A percentile compares a stretch with the other conserved stretches of the same genome.
These are phyloP conservation scores for Mortierella claussenii DNA, from an alignment of 192 early-diverging fungal species.

Conservation along the genomic window DNA sequence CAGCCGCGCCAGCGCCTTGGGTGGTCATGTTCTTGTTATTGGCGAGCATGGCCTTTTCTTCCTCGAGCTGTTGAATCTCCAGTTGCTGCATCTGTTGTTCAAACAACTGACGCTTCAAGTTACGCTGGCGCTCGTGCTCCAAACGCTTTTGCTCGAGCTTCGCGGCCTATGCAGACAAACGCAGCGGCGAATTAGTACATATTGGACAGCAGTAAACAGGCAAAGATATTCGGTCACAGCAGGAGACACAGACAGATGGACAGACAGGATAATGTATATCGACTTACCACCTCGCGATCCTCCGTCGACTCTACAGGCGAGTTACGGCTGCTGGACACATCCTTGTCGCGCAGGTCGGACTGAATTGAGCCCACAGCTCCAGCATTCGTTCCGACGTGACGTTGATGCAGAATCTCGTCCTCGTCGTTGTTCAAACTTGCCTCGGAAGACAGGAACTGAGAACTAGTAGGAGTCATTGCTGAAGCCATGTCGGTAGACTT, in stretches of 20 bases:
- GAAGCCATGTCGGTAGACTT: conserved; percentile 12
- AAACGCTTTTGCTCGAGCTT: conserved; percentile 58
- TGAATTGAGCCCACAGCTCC: conserved; percentile 28
- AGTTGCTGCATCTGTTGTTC: conserved; percentile 62
- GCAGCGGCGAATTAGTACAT: not conserved
- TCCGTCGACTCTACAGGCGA: conserved; percentile 23
- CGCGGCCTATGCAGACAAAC: conserved; percentile 15
- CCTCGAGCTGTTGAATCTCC: conserved; percentile 58
- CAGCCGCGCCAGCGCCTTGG: conserved; percentile 9
- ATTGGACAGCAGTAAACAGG: not conserved
- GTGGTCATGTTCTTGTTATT: conserved; percentile 33
- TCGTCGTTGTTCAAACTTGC: conserved; percentile 19
- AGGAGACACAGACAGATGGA: conserved; percentile 32
- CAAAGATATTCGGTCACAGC: conserved; percentile 68
- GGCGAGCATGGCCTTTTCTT: conserved; percentile 57
- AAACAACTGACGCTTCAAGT: conserved; percentile 55
- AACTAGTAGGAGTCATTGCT: conserved; percentile 40
- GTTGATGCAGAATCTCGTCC: conserved; percentile 38
- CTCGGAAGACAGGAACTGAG: conserved; percentile 26
- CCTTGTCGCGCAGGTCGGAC: conserved; percentile 12
- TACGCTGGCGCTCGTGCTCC: conserved; percentile 59
- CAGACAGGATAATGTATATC: not conserved
- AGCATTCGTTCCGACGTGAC: conserved; percentile 20
- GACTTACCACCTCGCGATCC: conserved; percentile 40
- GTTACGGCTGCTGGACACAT: conserved; percentile 16